A percentile compares a stretch with the other conserved stretches of the same genome.
Conservation (phyloP, 2,329 filamentous ascomycete genomes). For the Botrytis paeoniae region DNA sequence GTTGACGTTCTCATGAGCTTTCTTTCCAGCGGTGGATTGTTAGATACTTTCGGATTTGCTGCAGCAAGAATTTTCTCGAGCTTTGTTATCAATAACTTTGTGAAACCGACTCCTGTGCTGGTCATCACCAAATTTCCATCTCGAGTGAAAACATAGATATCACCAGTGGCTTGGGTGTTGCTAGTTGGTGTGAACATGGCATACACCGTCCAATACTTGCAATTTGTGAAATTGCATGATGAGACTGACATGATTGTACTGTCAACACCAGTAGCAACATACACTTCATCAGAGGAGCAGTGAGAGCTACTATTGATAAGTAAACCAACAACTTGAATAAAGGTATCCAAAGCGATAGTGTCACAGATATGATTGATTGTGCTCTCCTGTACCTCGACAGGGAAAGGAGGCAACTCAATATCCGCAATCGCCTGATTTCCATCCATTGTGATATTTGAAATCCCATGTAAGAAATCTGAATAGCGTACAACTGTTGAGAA, state of each 20-base stretch:
- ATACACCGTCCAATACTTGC: slow-evolving; percentile 17
- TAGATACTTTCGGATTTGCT: not conserved
- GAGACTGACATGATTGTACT: not conserved
- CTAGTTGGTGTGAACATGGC: slow-evolving; percentile 11
- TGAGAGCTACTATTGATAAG: slow-evolving; percentile 16
- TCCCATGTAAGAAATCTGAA: slow-evolving; percentile 4
- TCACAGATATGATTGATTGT: not conserved
- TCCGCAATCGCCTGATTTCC: slow-evolving; percentile 3
- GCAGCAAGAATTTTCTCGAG: slow-evolving; percentile 5
- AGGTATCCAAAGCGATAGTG: slow-evolving; percentile 33
- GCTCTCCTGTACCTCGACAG: not conserved
- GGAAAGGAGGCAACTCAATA: not conserved
- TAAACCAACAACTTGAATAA: slow-evolving; percentile 39
- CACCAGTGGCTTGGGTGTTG: not conserved
- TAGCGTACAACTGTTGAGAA: slow-evolving; percentile 4
- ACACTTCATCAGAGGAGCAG: not conserved
- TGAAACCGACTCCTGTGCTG: not conserved
- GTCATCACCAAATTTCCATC: not conserved
- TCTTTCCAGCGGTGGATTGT: not conserved
- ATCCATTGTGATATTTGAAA: slow-evolving; percentile 1
- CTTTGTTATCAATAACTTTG: slow-evolving; percentile 7
- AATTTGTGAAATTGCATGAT: not conserved
- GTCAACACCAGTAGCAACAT: not conserved
- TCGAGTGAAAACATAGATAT: slow-evolving; percentile 20
- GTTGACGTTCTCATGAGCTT: not conserved